Evolutionary conservation across 768 basidiomycete genomes (phyloP), one percentile per base, ranked within the genome.

Genomic region (Hygrophorus russula): DNA sequence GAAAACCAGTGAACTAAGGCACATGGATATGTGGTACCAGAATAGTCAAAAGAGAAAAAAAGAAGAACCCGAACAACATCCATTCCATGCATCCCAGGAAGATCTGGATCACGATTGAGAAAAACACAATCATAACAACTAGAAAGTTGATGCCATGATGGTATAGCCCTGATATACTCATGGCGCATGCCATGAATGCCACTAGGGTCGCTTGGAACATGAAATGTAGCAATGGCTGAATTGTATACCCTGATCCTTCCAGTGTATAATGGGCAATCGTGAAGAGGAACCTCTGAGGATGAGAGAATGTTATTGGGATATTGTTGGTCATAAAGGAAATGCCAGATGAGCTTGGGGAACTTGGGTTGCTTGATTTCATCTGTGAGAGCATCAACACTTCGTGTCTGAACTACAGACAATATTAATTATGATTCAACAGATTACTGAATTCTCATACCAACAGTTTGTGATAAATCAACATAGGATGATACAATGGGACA

Each of bases 171-270:
- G 7, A 60, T 62, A 13, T 41, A 40, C 37, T 63, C 61, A 7
- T 46, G 46, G 17, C 51, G 49, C 60, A 62, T 62, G 1, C 59
- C 56, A 9, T 51, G 49, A 5, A 50, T 38, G 3, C 59, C 57
- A 9, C 44, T 50, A 15, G 51, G 24, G 18, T 62, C 53, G 33
- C 58, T 61, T 0, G 60, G 58, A 1, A 58, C 56, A 39, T 51
- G 57, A 49, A 55, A 59, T 0, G 47, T 49, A 3, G 49, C 52
- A 0, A 46, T 29, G 9, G 52, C 52, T 12, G 52, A 53, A 11
- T 42, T 42, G 42, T 46, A 48, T 1, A 51, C 33, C 27, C 31
- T 32, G 0, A 51, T 36, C 2, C 39, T 39, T 10, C 45, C 38
- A 4, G 44, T 14, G 10, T 24, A 24, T 24, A 7, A 24, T 41